Conservation (phyloP, 2,329 filamentous ascomycete species). For the Ceratocystis lukuohia region DNA sequence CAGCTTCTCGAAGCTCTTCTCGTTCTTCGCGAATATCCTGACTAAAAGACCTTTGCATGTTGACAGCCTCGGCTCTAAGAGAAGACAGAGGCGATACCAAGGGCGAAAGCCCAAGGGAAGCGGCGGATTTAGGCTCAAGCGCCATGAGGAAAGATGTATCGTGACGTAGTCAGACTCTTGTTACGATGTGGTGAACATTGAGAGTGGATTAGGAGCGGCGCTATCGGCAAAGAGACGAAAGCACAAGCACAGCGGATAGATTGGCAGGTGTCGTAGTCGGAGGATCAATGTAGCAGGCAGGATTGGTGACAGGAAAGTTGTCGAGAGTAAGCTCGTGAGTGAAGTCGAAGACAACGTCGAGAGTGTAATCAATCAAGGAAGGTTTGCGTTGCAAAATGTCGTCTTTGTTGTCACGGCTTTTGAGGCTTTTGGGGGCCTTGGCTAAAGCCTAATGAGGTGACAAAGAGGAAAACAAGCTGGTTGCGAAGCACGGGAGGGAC, state of each 20-base stretch:
- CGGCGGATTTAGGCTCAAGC: neutral
- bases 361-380: neutral
- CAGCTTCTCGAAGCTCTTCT: slow-evolving; percentile 86
- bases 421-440: neutral
- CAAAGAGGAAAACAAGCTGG: neutral
- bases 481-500: neutral
- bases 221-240: slow-evolving; percentile 10
- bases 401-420: neutral
- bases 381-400: neutral
- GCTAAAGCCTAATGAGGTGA: neutral
- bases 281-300: neutral
- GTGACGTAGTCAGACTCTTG: slow-evolving; percentile 11
- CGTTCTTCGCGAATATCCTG: slow-evolving; percentile 86
- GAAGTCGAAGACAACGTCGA: neutral
- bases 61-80: slow-evolving; percentile 36
- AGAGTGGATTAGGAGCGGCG: neutral
- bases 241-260: neutral
- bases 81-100: slow-evolving; percentile 31
- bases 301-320: neutral
- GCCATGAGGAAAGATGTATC: slow-evolving; percentile 11
- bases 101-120: slow-evolving; percentile 12
- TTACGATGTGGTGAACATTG: slow-evolving; percentile 13
- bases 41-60: slow-evolving; percentile 58
- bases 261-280: neutral
- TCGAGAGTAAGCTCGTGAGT: too few species aligned